Percentiles rank a stretch among this genome's conserved stretches.
These are phyloP conservation scores for Phytophthora kernoviae DNA, from an alignment of 352 stramenopile genomes.

Conservation along the genomic window DNA sequence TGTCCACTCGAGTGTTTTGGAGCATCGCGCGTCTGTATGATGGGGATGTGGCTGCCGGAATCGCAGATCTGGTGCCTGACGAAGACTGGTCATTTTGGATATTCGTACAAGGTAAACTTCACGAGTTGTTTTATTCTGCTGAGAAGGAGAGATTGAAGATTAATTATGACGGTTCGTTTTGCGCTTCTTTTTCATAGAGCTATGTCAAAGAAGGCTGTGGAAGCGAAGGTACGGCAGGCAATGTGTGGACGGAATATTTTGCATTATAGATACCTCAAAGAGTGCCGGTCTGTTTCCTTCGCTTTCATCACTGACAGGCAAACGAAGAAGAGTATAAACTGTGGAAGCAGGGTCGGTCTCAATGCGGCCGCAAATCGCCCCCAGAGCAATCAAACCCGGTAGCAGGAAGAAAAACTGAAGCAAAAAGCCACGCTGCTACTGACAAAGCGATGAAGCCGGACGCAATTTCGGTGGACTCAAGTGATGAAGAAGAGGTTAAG, in stretches of 20 bases:
- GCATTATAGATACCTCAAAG: too few species aligned
- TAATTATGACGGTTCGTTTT: not conserved
- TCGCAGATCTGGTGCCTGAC: slow-evolving; percentile 73
- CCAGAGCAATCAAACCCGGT: not conserved
- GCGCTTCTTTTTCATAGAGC: slow-evolving; percentile 35
- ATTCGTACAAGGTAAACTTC: slow-evolving; percentile 58
- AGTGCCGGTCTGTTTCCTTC: too few species aligned
- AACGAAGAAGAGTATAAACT: slow-evolving; percentile 75
- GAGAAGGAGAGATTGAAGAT: too few species aligned
- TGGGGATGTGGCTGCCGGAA: slow-evolving; percentile 67
- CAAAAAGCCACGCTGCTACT: slow-evolving; percentile 4
- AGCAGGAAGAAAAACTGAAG: slow-evolving; percentile 9
- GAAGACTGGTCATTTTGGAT: slow-evolving; percentile 87
- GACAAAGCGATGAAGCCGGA: slow-evolving; percentile 29
- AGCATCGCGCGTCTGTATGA: slow-evolving; percentile 79
- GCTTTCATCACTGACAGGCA: slow-evolving; percentile 29
- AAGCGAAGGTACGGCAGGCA: slow-evolving; percentile 59
- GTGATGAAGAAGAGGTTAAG: slow-evolving; percentile 21
- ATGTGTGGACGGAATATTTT: not conserved
- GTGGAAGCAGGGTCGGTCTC: slow-evolving; percentile 52
- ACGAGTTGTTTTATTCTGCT: not conserved
- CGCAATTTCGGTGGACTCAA: slow-evolving; percentile 16
- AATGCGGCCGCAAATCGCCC: slow-evolving; percentile 1
- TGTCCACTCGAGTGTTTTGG: slow-evolving; percentile 87
- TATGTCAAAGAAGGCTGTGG: slow-evolving; percentile 79